Conservation (phyloP, 768 basidiomycete species). For the Psilocybe cyanescens region DNA sequence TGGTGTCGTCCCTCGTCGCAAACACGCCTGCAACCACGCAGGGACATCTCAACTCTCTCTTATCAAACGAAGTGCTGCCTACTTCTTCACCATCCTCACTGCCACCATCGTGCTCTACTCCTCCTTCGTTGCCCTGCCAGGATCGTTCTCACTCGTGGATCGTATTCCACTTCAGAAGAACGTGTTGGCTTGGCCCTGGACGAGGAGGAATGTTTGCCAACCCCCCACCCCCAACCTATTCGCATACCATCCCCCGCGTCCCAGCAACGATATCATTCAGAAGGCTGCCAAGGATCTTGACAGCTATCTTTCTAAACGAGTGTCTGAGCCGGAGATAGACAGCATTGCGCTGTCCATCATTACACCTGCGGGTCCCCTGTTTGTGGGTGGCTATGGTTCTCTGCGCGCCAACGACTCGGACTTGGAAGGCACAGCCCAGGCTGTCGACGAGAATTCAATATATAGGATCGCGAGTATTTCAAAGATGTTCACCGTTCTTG, state of each 20-base stretch:
- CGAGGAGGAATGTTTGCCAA: conserved; percentile 13
- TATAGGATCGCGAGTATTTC: conserved; percentile 57
- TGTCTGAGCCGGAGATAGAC: conserved; percentile 43
- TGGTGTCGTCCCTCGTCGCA: no score
- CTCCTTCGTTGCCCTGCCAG: neutral
- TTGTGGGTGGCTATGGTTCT: conserved; percentile 47
- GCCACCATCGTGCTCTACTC: neutral
- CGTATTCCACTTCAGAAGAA: neutral
- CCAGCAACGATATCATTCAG: conserved; percentile 22
- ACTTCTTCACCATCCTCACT: neutral
- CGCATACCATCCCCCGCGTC: conserved; percentile 28
- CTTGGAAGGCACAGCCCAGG: conserved; percentile 4
- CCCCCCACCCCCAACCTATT: conserved; percentile 31
- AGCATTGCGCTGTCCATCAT: conserved; percentile 55
- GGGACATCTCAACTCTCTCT: no score
- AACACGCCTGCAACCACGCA: no score
- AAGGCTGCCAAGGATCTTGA: conserved; percentile 29
- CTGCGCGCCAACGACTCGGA: conserved; percentile 45
- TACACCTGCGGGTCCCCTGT: conserved; percentile 48
- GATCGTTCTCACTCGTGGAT: neutral
- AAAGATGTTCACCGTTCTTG: conserved; percentile 53
- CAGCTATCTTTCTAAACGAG: conserved; percentile 29
- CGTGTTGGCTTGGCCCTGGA: neutral
- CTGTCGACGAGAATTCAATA: conserved; percentile 45
- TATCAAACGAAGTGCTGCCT: neutral